Evolutionary conservation across 1,139 yeast genomes (phyloP).

Genomic region (Zygosaccharomyces sapae): DNA sequence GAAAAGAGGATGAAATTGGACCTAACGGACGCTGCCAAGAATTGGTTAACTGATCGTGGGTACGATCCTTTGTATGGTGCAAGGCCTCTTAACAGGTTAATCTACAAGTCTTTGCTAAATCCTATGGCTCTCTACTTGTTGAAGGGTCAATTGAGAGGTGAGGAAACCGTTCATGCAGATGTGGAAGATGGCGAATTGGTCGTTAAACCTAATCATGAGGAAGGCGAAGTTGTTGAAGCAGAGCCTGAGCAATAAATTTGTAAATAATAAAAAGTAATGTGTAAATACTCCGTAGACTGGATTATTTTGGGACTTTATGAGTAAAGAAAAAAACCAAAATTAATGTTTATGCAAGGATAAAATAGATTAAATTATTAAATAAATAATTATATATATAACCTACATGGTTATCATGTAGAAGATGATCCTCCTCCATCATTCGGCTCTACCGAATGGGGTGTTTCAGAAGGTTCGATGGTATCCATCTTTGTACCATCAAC

Average conservation of each 20-base stretch:
- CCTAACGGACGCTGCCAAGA: slow-evolving; percentile 60
- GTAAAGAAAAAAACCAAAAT: no score
- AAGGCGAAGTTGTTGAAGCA: slow-evolving; percentile 24
- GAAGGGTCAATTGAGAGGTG: slow-evolving; percentile 69
- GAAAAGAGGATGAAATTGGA: slow-evolving; percentile 71
- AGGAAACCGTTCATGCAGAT: slow-evolving; percentile 52
- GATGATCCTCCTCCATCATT: slow-evolving; percentile 5
- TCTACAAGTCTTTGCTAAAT: slow-evolving; percentile 75
- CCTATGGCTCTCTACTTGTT: slow-evolving; percentile 80
- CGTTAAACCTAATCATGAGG: slow-evolving; percentile 34
- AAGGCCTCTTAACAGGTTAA: slow-evolving; percentile 85
- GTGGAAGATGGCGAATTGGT: slow-evolving; percentile 29
- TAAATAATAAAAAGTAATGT: neutral
- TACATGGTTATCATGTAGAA: neutral
- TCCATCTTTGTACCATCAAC: neutral
- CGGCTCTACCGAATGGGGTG: slow-evolving; percentile 6
- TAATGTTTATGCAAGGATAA: no score
- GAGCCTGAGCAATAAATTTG: slow-evolving; percentile 21
- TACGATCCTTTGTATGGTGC: slow-evolving; percentile 94
- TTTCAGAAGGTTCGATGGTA: neutral
- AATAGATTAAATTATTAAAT: no score
- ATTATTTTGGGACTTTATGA: no score
- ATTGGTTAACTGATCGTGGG: slow-evolving; percentile 76
- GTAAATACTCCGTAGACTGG: no score
- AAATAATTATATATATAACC: neutral